Percentiles rank a stretch among this genome's conserved stretches.
These are phyloP conservation scores for Conticribra weissflogii DNA, from an alignment of 108 stramenopile genomes.

Conservation along the genomic window DNA sequence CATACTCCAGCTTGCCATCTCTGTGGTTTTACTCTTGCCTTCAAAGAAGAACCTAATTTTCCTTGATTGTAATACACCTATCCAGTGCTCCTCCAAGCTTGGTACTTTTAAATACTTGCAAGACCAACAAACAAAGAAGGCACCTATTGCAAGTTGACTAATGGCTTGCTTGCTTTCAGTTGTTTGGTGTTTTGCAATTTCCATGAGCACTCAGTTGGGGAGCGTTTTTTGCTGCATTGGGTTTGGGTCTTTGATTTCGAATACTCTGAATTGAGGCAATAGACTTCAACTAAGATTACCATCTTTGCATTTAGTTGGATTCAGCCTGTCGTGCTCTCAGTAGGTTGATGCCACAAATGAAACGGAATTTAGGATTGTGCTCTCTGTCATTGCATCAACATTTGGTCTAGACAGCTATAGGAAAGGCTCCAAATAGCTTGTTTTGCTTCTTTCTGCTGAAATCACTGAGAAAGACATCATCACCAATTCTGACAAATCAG, in stretches of 20 bases:
- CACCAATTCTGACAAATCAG: too few species aligned
- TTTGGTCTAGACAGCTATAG: too few species aligned
- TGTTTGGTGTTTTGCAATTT: not conserved
- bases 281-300: not conserved
- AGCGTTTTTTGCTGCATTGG: not conserved
- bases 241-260: not conserved
- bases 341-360: not conserved
- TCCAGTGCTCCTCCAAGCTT: not conserved
- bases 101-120: constrained; percentile 11
- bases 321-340: not conserved
- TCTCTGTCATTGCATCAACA: too few species aligned
- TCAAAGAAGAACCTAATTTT: not conserved
- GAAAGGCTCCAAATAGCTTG: too few species aligned
- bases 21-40: not conserved
- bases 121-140: constrained; percentile 10
- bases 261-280: not conserved
- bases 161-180: not conserved
- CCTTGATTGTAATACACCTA: not conserved
- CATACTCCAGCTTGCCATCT: not conserved
- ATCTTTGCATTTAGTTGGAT: not conserved
- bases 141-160: not conserved
- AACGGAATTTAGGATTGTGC: not conserved
- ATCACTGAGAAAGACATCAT: too few species aligned
- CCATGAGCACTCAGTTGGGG: not conserved
- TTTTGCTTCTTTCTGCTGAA: too few species aligned